These are phyloP conservation scores for Colletotrichum brevisporum DNA, from an alignment of 2,329 filamentous ascomycete genomes.

Conservation along the genomic window DNA sequence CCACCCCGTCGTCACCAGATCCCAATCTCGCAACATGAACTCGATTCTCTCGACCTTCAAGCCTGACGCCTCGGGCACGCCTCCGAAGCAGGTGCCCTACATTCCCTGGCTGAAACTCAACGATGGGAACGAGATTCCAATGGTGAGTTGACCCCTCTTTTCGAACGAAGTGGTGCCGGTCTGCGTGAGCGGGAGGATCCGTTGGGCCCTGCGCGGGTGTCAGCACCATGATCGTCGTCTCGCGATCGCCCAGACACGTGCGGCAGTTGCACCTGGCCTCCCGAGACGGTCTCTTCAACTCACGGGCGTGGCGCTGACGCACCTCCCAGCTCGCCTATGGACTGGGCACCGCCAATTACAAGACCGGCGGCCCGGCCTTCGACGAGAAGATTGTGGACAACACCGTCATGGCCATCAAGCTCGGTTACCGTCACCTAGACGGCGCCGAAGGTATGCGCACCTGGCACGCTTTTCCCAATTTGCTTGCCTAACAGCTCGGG, in stretches of 20 bases:
- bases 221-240: constrained; percentile 13
- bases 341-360: constrained; percentile 77
- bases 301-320: constrained; percentile 5
- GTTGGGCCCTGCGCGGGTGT: background rate
- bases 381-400: constrained; percentile 67
- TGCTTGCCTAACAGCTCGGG: constrained; percentile 23
- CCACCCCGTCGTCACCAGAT: constrained; percentile 3
- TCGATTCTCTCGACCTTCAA: constrained; percentile 57
- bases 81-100: constrained; percentile 57
- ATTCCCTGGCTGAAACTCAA: constrained; percentile 78
- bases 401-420: constrained; percentile 74
- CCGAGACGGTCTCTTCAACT: constrained; percentile 7
- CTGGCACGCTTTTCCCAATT: background rate
- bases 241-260: constrained; percentile 1
- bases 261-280: background rate
- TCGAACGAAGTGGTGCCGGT: background rate
- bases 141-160: constrained; percentile 60
- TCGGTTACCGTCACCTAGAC: constrained; percentile 82
- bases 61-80: constrained; percentile 54
- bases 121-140: constrained; percentile 80
- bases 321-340: constrained; percentile 76
- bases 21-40: constrained; percentile 53
- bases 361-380: constrained; percentile 64
- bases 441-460: constrained; percentile 74
- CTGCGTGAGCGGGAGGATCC: background rate